A percentile compares a stretch with the other conserved stretches of the same genome.
These are phyloP conservation scores for Globisporangium orthogonon DNA, from an alignment of 352 stramenopile species.

Conservation along the genomic window DNA sequence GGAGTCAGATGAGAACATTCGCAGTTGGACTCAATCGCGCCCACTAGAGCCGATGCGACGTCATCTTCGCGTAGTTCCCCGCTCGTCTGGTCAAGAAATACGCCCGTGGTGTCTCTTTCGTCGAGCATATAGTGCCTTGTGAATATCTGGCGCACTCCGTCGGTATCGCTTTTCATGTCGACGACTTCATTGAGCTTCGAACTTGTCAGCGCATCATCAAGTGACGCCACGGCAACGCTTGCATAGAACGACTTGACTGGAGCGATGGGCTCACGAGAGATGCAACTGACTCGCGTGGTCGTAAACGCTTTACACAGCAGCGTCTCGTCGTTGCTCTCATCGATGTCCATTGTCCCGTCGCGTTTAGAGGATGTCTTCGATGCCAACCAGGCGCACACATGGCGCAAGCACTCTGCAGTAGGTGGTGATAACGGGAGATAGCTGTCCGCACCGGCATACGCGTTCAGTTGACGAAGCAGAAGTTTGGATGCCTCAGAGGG, in stretches of 20 bases:
- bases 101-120: not conserved
- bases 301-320: constrained; percentile 38
- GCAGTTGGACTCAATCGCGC: not conserved
- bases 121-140: not conserved
- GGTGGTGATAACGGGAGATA: constrained; percentile 3
- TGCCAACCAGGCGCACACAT: constrained; percentile 24
- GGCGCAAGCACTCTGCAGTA: constrained; percentile 17
- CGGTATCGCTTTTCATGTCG: not conserved
- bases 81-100: not conserved
- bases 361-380: constrained; percentile 10
- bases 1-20: not conserved
- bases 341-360: constrained; percentile 11
- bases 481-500: not conserved
- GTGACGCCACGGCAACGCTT: not conserved
- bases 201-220: not conserved
- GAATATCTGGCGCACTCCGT: not conserved
- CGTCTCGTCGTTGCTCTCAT: constrained; percentile 24
- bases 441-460: constrained; percentile 8
- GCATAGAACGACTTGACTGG: constrained; percentile 8
- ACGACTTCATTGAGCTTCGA: not conserved
- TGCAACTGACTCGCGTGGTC: constrained; percentile 8
- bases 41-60: not conserved
- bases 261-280: constrained; percentile 5
- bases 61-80: not conserved
- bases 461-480: constrained; percentile 5